Base-by-base conservation (phyloP, 176 grass and related monocot species). In the Miscanthus lutarioriparius region DNA sequence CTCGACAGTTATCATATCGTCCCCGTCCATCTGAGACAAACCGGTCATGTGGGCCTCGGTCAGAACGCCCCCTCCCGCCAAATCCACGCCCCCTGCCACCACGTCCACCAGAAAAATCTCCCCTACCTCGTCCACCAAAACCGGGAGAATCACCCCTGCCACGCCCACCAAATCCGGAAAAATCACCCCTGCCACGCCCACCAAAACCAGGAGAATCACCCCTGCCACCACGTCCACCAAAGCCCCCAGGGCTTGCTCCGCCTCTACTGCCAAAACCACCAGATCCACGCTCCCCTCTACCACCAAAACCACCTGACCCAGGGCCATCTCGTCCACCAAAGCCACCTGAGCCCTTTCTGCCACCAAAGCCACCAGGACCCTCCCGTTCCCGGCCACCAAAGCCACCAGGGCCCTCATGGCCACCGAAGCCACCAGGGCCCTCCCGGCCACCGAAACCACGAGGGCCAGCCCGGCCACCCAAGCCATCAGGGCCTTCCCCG, bases 51-150 rank as follows among this genome's bases (percentile, higher is more conserved):
- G 87, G 87, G 26, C 87, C 87, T 25, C 87, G 89, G 64, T 94
- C 93, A 77, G 83, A 89, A 56, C 90, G 80, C 8, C 93, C 96
- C 1, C 83, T 78, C 0, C 89, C 91, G 0, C 96, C 96, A 92
- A 91, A 95, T 51, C 93, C 96, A 78, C 87, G 86, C 0, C 90
- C 90, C 70, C 95, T 92, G 8, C 80, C 89, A 51, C 90, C 90
- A 61, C 88, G 86, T 8, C 92, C 86, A 74, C 92, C 76, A 53
- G 84, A 89, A 54, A 92, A 91, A 87, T 92, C 95, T 68, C 88
- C 88, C 53, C 92, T 36, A 35, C 87, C 87, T 36, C 86, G 74
- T 32, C 92, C 90, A 80, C 92, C 90, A 82, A 87, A 91, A 45
- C 88, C 82, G 38, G 84, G 76, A 70, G 70, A 89, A 74, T 85